phyloP scores from a whole-genome alignment of 1,284 basidiomycete species.

The Sanghuangporus baumii region DNA sequence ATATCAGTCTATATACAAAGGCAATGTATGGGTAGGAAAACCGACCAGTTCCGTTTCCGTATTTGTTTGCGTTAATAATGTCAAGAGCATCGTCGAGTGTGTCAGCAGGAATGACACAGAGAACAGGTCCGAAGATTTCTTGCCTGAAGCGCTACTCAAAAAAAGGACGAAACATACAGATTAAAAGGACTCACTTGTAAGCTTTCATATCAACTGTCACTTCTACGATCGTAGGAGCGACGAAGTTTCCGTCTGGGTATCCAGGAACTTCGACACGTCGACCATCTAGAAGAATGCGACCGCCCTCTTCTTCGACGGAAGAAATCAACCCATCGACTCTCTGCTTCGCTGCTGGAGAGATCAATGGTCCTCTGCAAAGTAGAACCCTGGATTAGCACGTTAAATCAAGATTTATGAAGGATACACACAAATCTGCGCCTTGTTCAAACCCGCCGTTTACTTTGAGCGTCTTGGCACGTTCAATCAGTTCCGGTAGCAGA shows the following conservation, averaged over 20 bases:
- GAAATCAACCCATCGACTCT: conserved; percentile 76
- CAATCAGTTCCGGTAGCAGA: conserved; percentile 86
- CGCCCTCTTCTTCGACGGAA: conserved; percentile 83
- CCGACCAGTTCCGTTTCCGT: conserved; percentile 78
- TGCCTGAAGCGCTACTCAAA: conserved; percentile 43
- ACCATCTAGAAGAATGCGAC: conserved; percentile 86
- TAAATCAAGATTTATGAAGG: neutral
- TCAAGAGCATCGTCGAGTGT: conserved; percentile 89
- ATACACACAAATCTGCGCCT: conserved; percentile 75
- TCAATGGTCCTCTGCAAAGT: conserved; percentile 77
- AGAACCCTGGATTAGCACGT: conserved; percentile 1
- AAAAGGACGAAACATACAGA: neutral
- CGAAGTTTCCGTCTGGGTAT: conserved; percentile 91
- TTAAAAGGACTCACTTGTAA: conserved; percentile 61
- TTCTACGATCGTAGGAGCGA: conserved; percentile 91
- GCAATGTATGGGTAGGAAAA: neutral
- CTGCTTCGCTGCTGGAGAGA: conserved; percentile 82
- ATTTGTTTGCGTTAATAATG: conserved; percentile 85
- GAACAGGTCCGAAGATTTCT: conserved; percentile 94
- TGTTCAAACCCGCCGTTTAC: conserved; percentile 90
- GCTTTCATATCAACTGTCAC: conserved; percentile 80
- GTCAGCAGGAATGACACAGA: conserved; percentile 76
- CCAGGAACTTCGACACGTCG: conserved; percentile 62
- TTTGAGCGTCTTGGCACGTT: conserved; percentile 77
- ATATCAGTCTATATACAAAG: neutral